A percentile compares a stretch with the other conserved stretches of the same genome.
Conservation (phyloP, 192 early-diverging fungal species). For the Coemansia sp. region DNA sequence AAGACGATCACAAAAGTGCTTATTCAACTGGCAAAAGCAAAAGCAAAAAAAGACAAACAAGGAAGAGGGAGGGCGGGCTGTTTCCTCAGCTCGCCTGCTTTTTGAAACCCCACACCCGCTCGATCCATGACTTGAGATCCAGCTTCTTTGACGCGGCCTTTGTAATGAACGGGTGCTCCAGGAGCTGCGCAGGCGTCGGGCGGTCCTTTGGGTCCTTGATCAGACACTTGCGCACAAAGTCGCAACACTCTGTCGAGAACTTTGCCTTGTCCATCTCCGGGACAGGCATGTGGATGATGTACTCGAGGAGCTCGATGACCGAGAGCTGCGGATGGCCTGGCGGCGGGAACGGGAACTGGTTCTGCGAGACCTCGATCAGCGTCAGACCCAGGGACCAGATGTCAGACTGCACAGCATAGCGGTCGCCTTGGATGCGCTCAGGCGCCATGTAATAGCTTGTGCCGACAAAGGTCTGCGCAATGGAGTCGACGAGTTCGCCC, state of each 20-base stretch:
- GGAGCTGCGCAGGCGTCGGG: constrained; percentile 66
- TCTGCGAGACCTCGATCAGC: constrained; percentile 90
- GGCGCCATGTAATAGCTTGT: constrained; percentile 98
- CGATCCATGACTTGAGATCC: constrained; percentile 70
- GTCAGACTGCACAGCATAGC: constrained; percentile 87
- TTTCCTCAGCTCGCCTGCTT: constrained; percentile 1
- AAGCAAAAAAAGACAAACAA: background rate
- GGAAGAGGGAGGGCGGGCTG: too few species aligned
- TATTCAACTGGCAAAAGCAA: background rate
- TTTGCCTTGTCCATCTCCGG: constrained; percentile 65
- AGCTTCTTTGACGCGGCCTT: constrained; percentile 60
- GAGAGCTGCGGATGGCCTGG: constrained; percentile 70
- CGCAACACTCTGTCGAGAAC: constrained; percentile 47
- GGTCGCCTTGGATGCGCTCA: constrained; percentile 90
- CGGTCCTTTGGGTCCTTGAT: constrained; percentile 71
- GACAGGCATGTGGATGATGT: constrained; percentile 86
- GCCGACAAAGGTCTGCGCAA: constrained; percentile 94
- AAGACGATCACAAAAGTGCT: too few species aligned
- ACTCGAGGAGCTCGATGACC: constrained; percentile 91
- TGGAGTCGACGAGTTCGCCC: constrained; percentile 82
- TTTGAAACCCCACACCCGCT: constrained; percentile 63
- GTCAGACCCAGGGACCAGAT: constrained; percentile 97
- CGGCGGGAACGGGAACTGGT: constrained; percentile 89
- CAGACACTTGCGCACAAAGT: constrained; percentile 58
- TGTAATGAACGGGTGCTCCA: constrained; percentile 68